These are phyloP conservation scores for Rhodotorula sp. DNA, from an alignment of 1,284 basidiomycete genomes.

Conservation along the genomic window DNA sequence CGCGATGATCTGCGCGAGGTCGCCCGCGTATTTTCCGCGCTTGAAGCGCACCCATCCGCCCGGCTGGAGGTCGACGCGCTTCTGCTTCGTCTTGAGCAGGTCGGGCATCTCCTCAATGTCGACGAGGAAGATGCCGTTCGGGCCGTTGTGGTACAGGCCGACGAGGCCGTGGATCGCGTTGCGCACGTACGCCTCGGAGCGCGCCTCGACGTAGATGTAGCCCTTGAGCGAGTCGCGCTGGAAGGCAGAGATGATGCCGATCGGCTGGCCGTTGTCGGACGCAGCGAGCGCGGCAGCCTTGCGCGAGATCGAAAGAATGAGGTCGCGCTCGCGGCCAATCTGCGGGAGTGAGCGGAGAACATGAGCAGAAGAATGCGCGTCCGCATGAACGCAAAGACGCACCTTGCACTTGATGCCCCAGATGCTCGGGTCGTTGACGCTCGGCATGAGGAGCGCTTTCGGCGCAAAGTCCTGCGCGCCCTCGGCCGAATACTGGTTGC, in stretches of 20 bases:
- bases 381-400: conserved; percentile 38
- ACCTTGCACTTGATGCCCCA: conserved; percentile 96
- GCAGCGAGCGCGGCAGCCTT: conserved; percentile 81
- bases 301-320: conserved; percentile 91
- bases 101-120: conserved; percentile 99
- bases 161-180: conserved; percentile 86
- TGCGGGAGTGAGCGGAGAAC: conserved; percentile 47
- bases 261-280: conserved; percentile 63
- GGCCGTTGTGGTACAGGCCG: conserved; percentile 73
- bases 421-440: conserved; percentile 89
- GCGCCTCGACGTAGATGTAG: conserved; percentile 94
- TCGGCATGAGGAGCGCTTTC: conserved; percentile 94
- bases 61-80: conserved; percentile 77
- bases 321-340: conserved; percentile 87
- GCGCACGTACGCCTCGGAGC: conserved; percentile 80
- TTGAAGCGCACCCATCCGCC: conserved; percentile 95
- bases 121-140: conserved; percentile 62
- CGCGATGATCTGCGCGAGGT: conserved; percentile 93
- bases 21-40: conserved; percentile 90
- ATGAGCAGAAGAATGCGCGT: conserved; percentile 1
- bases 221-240: conserved; percentile 93
- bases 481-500: conserved; percentile 61
- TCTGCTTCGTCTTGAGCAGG: conserved; percentile 91
- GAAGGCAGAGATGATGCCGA: conserved; percentile 88
- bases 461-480: conserved; percentile 74